Evolutionary conservation across 768 basidiomycete species (phyloP), one percentile per base, ranked within the genome.

Genomic region (Mycena rosella): DNA sequence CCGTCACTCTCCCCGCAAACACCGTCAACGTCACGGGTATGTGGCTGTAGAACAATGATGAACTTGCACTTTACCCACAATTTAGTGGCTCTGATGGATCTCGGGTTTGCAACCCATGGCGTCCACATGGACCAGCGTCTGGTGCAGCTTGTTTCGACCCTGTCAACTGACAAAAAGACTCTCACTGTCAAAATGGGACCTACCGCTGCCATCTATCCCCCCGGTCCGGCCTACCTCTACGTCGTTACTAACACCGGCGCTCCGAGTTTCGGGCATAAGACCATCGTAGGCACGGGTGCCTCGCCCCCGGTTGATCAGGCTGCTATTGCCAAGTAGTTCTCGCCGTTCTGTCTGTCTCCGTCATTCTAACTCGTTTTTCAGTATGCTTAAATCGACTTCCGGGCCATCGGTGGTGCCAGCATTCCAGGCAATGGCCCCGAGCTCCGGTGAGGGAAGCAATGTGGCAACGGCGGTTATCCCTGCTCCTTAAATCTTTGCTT

Each of bases 91-190:
- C 68, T 84, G 15, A 80, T 80, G 65, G 82, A 84, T 62, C 75
- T 83, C 20, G 82, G 83, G 0, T 84, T 83, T 68, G 80, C 80
- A 2, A 80, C 83, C 2, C 83, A 84, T 61, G 82, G 78, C 0
- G 78, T 82, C 68, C 81, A 82, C 60, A 80, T 82, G 27, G 82
- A 82, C 59, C 77, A 78, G 26, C 77, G 80, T 13, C 70, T 82
- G 5, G 79, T 83, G 2, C 78, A 80, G 56, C 78, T 84, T 70
- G 71, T 77, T 8, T 77, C 82, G 11, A 67, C 68, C 4, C 72
- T 83, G 1, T 76, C 80, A 11, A 59, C 61, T 9, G 72, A 80
- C 57, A 75, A 74, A 32, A 79, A 75, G 60, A 74, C 76, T 3
- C 73, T 84, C 18, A 77, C 75, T 2, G 77, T 82, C 30, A 72